Conservation (phyloP, 108 stramenopile genomes). For the Fragilaria crotonensis region DNA sequence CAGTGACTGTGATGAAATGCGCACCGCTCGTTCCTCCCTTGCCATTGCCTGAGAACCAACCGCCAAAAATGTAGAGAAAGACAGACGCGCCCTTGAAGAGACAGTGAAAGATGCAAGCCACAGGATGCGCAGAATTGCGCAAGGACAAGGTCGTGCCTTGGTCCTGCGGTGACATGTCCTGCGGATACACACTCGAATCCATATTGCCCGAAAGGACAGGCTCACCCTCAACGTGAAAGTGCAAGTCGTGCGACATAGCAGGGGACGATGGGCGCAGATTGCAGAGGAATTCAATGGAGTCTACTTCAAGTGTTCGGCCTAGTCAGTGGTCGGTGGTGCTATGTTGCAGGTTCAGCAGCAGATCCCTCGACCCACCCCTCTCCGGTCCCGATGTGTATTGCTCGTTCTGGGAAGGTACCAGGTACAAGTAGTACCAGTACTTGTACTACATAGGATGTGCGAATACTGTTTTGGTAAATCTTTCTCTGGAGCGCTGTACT, state of each 20-base stretch:
- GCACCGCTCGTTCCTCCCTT: slow-evolving; percentile 11
- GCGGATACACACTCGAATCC: neutral
- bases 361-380: no score
- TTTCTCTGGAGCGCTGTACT: no score
- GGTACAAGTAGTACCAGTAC: no score
- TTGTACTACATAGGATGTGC: no score
- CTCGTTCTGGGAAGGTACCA: no score
- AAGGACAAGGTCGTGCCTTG: neutral
- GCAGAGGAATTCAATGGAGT: no score
- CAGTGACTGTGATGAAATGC: slow-evolving; percentile 84
- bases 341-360: no score
- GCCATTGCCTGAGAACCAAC: slow-evolving; percentile 34
- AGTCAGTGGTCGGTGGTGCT: no score
- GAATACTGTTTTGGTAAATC: no score
- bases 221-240: neutral
- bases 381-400: no score
- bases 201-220: neutral
- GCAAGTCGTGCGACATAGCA: neutral
- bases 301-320: no score
- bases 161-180: neutral
- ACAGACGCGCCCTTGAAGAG: slow-evolving; percentile 86
- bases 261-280: no score
- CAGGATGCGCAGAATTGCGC: slow-evolving; percentile 67
- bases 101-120: slow-evolving; percentile 84
- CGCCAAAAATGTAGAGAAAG: slow-evolving; percentile 84